Percentiles rank a stretch among this genome's conserved stretches.
Evolutionary conservation across 345 rosid species (phyloP).

Genomic region (Dipteronia dyeriana): DNA sequence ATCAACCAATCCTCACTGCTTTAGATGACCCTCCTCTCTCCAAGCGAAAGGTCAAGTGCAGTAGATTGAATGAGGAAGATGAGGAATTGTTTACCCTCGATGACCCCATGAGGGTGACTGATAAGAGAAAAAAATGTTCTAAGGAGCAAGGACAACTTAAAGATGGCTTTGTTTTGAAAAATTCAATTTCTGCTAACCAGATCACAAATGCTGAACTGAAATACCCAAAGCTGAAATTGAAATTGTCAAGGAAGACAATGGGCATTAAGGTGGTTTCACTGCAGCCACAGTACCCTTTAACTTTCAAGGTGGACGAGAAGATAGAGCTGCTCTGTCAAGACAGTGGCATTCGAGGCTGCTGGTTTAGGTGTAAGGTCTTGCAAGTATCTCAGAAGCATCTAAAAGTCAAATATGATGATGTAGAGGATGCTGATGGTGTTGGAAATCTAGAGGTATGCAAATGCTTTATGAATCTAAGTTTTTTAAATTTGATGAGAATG

Average conservation of each 20-base stretch:
- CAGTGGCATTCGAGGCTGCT: conserved; percentile 60
- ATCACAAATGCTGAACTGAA: neutral
- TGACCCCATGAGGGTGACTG: conserved; percentile 14
- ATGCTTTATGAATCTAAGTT: neutral
- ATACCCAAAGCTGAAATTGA: conserved; percentile 37
- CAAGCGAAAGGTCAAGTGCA: conserved; percentile 26
- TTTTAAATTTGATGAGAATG: neutral
- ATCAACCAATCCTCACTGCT: conserved; percentile 42
- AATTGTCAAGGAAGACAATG: conserved; percentile 26
- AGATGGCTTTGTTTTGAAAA: conserved; percentile 24
- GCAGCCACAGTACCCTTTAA: conserved; percentile 8
- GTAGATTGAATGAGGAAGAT: conserved; percentile 17
- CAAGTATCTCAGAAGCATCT: conserved; percentile 28
- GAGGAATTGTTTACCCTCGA: conserved; percentile 18
- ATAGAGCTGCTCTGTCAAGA: conserved; percentile 54
- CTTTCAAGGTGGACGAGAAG: conserved; percentile 32
- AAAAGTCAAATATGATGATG: conserved; percentile 42
- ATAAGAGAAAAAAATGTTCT: conserved; percentile 22
- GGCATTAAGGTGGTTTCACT: conserved; percentile 14
- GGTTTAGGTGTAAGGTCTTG: conserved; percentile 52
- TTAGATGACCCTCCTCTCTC: conserved; percentile 17
- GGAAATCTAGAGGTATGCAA: conserved; percentile 45
- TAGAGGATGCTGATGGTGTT: conserved; percentile 41
- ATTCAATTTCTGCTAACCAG: conserved; percentile 14
- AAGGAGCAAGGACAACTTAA: conserved; percentile 15